These are phyloP conservation scores for Backusella tarrabulga DNA, from an alignment of 192 early-diverging fungal species.

Conservation along the genomic window DNA sequence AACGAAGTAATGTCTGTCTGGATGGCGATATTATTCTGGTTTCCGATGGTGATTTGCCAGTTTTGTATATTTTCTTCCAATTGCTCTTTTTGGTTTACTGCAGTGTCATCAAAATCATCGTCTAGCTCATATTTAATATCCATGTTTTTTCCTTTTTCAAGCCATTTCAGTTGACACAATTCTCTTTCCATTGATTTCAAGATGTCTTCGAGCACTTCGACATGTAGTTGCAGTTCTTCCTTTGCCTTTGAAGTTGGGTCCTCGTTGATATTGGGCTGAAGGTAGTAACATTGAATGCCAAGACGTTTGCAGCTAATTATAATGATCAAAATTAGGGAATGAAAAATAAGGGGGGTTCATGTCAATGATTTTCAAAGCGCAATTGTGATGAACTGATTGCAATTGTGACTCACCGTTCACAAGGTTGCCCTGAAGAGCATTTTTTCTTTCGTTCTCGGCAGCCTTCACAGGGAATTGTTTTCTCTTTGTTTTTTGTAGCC, in stretches of 20 bases:
- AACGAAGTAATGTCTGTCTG: slow-evolving; percentile 6
- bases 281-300: slow-evolving; percentile 16
- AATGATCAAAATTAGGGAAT: background rate
- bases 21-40: background rate
- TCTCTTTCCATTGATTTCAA: slow-evolving; percentile 11
- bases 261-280: background rate
- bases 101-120: background rate
- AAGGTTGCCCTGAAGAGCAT: slow-evolving; percentile 1
- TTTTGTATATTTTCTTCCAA: background rate
- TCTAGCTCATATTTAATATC: background rate
- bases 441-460: slow-evolving; percentile 24
- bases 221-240: background rate
- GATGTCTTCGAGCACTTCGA: slow-evolving; percentile 3
- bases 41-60: background rate
- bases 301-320: slow-evolving; percentile 9
- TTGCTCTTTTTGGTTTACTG: background rate
- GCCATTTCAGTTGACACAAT: background rate
- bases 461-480: slow-evolving; percentile 21
- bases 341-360: background rate
- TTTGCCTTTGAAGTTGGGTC: background rate
- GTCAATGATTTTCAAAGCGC: background rate
- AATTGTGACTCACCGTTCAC: background rate
- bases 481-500: slow-evolving; percentile 4
- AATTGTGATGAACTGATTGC: background rate
- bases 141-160: background rate